Base-by-base conservation (phyloP, 371 early-diverging fungal genomes). In the Mortierella sp. region DNA sequence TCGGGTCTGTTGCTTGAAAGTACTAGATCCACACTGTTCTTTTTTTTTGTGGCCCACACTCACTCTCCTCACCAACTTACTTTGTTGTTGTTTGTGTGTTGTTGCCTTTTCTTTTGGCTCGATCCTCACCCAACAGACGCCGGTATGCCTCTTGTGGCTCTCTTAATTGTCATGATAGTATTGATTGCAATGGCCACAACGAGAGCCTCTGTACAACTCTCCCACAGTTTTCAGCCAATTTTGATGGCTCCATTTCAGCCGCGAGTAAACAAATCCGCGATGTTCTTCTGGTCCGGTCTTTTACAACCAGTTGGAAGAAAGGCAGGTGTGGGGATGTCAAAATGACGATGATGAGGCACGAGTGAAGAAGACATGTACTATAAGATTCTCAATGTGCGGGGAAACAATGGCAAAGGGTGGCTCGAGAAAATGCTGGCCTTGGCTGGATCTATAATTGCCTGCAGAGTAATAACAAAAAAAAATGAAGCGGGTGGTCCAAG, bases 181-280 rank as follows among this genome's bases (percentile, higher is more conserved):
- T 56, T 56, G 29, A 56, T 56, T 56, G 63, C 68, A 68, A 63
- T 68, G 68, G 68, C 68, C 68, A 68, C 68, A 68, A 60, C 60
- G 68, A 68, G 68, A 68, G 68, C 68, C 41, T 68, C 68, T 68
- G 68, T 24, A 68, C 41, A 29, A 12, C 63, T 60, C 35, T 60
- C 5, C 14, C 35, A 32, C 32, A 60, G 51, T 51, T 51, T 51
- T 51, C 51, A 21, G 51, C 51, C 51, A 51, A 24, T 56, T 27
- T 11, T n/a, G 24, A 56, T n/a, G 24, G 55, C 11, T 55, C 55
- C n/a, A 55, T n/a, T 55, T n/a, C 24, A n/a, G n/a, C 18, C 27
- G 6, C 27, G 12, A 60, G 60, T 32, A 60, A 38, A 38, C 38
- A 38, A 38, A 51, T 18, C 18, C 51, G 51, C 4, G 18, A 51